Percentiles rank a stretch among this genome's conserved stretches.
Conservation (phyloP, 2,329 filamentous ascomycete species). For the Aspergillus novofumigatus region DNA sequence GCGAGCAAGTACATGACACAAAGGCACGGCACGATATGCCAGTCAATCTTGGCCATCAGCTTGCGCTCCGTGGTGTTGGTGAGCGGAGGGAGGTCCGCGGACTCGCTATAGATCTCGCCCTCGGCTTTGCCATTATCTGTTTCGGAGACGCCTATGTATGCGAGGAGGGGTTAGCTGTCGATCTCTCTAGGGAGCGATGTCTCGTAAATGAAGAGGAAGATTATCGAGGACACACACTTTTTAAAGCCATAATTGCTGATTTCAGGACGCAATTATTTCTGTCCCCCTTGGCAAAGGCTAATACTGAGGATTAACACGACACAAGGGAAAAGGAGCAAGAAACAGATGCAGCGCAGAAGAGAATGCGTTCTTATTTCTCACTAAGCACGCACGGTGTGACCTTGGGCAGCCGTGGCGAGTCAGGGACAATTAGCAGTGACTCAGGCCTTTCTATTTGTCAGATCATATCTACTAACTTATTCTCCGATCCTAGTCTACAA, state of each 20-base stretch:
- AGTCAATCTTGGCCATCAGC: conserved; percentile 67
- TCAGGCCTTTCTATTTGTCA: not conserved
- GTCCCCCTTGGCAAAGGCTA: not conserved
- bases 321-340: not conserved
- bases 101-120: conserved; percentile 13
- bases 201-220: not conserved
- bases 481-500: not conserved
- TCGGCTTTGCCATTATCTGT: conserved; percentile 16
- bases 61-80: conserved; percentile 51
- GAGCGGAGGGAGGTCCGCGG: conserved; percentile 27
- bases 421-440: not conserved
- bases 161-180: not conserved
- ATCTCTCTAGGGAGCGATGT: not conserved
- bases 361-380: not conserved
- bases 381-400: not conserved
- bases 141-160: conserved; percentile 3
- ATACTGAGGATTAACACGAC: not conserved
- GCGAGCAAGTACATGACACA: conserved; percentile 68
- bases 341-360: conserved; percentile 1
- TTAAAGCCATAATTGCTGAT: not conserved
- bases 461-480: not conserved
- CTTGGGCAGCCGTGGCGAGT: not conserved
- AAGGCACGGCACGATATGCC: conserved; percentile 67
- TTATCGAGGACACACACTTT: not conserved
- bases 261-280: not conserved